Conservation (phyloP, 805 yeast species). For the Metschnikowia proteae region DNA sequence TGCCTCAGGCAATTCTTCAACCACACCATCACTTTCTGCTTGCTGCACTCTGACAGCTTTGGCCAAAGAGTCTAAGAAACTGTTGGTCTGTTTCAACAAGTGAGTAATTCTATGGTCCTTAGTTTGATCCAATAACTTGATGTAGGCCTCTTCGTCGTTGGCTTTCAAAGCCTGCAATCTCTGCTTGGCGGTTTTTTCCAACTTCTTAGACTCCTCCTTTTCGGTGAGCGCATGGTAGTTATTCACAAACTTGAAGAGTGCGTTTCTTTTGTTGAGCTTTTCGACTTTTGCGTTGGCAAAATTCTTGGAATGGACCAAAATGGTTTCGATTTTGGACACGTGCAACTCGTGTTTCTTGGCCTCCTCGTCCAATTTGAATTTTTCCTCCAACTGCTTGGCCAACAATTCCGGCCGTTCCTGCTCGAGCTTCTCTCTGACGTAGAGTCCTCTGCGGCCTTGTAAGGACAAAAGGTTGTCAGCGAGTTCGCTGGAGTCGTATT, state of each 20-base stretch:
- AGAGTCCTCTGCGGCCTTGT: constrained; percentile 67
- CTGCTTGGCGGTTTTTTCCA: constrained; percentile 80
- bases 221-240: constrained; percentile 57
- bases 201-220: constrained; percentile 69
- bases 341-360: constrained; percentile 50
- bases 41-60: constrained; percentile 79
- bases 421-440: constrained; percentile 63
- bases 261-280: constrained; percentile 24
- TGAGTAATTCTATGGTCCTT: constrained; percentile 86
- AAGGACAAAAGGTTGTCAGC: constrained; percentile 52
- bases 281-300: constrained; percentile 20
- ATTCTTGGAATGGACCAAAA: constrained; percentile 25
- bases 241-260: constrained; percentile 34
- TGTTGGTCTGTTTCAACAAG: constrained; percentile 73
- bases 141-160: constrained; percentile 84
- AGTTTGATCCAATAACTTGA: constrained; percentile 78
- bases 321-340: constrained; percentile 41
- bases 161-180: constrained; percentile 84
- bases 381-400: constrained; percentile 72
- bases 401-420: constrained; percentile 72
- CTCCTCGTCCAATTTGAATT: constrained; percentile 55
- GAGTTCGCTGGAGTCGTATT: constrained; percentile 49
- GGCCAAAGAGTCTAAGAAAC: constrained; percentile 72
- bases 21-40: constrained; percentile 37
- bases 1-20: constrained; percentile 33